phyloP scores from a whole-genome alignment of 164 flowering plant genomes.

The Aristolochia californica region DNA sequence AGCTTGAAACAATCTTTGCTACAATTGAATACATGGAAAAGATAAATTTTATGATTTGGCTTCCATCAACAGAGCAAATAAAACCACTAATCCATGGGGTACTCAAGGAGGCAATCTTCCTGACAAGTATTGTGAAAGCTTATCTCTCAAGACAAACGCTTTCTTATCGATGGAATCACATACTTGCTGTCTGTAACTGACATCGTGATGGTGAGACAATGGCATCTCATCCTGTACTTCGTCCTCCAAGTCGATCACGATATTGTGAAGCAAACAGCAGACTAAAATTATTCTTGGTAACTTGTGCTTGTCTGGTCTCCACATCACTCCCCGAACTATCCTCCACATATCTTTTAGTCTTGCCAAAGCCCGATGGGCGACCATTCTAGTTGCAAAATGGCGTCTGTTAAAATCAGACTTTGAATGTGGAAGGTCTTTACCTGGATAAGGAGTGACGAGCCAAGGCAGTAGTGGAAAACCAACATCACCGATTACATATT shows the following conservation, averaged over 20 bases:
- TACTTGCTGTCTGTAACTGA: slow-evolving; percentile 34
- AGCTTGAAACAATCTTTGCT: too few relatives aligned
- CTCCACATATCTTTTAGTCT: slow-evolving; percentile 82
- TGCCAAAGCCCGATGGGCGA: slow-evolving; percentile 61
- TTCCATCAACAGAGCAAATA: too few relatives aligned
- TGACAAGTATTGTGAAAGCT: slow-evolving; percentile 39
- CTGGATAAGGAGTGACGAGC: slow-evolving; percentile 76
- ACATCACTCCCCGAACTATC: slow-evolving; percentile 73
- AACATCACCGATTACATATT: slow-evolving; percentile 66
- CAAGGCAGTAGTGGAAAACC: slow-evolving; percentile 71
- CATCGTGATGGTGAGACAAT: slow-evolving; percentile 45
- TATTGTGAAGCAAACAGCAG: slow-evolving; percentile 92
- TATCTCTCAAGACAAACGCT: slow-evolving; percentile 43
- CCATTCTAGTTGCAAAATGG: slow-evolving; percentile 50
- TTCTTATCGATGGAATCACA: slow-evolving; percentile 28
- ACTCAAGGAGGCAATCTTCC: slow-evolving; percentile 25
- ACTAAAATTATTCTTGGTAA: slow-evolving; percentile 80
- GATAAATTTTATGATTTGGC: too few relatives aligned
- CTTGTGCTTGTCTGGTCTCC: slow-evolving; percentile 84
- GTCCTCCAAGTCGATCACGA: slow-evolving; percentile 75
- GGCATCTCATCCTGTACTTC: slow-evolving; percentile 49
- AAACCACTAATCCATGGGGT: too few relatives aligned
- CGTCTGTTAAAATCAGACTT: slow-evolving; percentile 58
- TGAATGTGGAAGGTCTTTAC: slow-evolving; percentile 36
- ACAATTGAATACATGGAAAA: too few relatives aligned